Evolutionary conservation across 192 early-diverging fungal species (phyloP), one percentile per base, ranked within the genome.

Genomic region (Oehlia diaphana): DNA sequence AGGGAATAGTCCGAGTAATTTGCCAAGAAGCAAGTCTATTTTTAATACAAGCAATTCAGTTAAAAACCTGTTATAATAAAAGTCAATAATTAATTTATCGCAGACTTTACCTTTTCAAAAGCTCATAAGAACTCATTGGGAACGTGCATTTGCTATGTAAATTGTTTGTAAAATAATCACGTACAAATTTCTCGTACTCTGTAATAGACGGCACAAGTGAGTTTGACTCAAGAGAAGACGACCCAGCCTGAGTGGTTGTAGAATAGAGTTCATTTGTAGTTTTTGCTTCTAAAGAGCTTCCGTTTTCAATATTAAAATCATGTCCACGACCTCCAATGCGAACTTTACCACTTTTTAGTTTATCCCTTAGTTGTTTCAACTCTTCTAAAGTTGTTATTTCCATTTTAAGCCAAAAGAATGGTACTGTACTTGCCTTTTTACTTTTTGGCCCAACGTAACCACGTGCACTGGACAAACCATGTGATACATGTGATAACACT

Each of bases 151-250:
- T 19, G 19, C 21, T 42, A 21, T 47, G 58, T 47, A 65, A 26
- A 65, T 37, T 37, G n/a, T 66, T 63, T 9, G 75, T 77, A 77
- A 77, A 65, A 65, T 77, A 77, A 1, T 64, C 63, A 19, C 63
- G 33, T 39, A 47, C 8, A 47, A 77, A 61, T 23, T 47, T 44
- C 28, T 53, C 63, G 49, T 65, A 77, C 37, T 61, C 75, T 12
- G 9, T 14, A 42, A 13, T 28, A 0, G 62, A 26, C 26, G 75
- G 75, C 13, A 49, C 50, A 58, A 23, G 44, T 70, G 68, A 21
- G 9, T 21, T 37, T 14, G 68, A 19, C 9, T 33, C n/a, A 69
- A 6, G 7, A 1, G 35, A 21, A 69, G 68, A 26, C 68, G 68
- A 9, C n/a, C 19, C 21, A 5, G 21, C 31, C 28, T 14, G 19